These are phyloP conservation scores for Beauveria scarabaeidicola DNA, from an alignment of 2,329 filamentous ascomycete genomes.

Conservation along the genomic window DNA sequence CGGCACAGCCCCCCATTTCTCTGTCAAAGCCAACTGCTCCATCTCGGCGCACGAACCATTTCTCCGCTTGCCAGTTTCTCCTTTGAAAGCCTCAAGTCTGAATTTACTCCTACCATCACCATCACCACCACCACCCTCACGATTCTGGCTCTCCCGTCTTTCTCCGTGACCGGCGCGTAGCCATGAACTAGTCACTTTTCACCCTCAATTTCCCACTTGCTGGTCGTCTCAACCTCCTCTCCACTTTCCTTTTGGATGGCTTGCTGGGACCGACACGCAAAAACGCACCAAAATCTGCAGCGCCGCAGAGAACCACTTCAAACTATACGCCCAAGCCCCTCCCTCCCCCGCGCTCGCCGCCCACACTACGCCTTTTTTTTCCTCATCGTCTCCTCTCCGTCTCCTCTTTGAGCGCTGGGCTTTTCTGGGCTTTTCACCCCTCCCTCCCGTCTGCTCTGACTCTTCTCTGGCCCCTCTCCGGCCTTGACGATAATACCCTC, in stretches of 20 bases:
- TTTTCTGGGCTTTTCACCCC: background rate
- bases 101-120: background rate
- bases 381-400: background rate
- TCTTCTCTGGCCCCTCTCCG: conserved; percentile 11
- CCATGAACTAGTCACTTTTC: conserved; percentile 3
- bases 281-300: conserved; percentile 1
- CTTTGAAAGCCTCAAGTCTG: background rate
- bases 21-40: background rate
- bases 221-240: background rate
- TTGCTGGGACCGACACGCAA: conserved; percentile 1
- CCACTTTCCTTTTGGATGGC: background rate
- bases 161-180: background rate
- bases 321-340: conserved; percentile 8
- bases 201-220: background rate
- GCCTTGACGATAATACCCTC: background rate
- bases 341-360: conserved; percentile 9
- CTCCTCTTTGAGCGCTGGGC: conserved; percentile 5
- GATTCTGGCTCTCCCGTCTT: background rate
- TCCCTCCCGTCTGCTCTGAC: conserved; percentile 5
- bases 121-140: background rate
- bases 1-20: background rate
- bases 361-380: conserved; percentile 2
- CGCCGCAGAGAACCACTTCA: conserved; percentile 9
- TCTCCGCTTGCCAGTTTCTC: background rate
- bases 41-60: background rate